Base-by-base conservation (phyloP, 2,329 filamentous ascomycete genomes). In the Penicillium crustosum region DNA sequence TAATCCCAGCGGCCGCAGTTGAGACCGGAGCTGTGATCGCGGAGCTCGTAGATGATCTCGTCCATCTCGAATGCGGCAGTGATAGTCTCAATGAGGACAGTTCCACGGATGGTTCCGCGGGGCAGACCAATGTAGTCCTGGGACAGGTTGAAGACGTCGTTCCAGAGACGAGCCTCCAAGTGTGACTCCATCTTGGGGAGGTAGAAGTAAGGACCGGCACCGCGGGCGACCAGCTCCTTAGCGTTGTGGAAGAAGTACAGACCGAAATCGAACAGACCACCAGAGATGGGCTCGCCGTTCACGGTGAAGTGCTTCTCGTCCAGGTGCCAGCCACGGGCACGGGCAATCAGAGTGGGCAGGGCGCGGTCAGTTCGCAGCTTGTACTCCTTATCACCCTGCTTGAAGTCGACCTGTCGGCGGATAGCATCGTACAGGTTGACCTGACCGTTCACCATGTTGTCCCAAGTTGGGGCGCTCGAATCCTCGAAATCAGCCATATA, bases 401-500 rank as follows among this genome's bases (percentile, higher is more conserved):
- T 95, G 84, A 97, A 97, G 81, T 97, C 93, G 68, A 97, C 87
- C 79, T 97, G 90, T 68, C 86, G 88, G 71, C 94, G 90, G 73
- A 96, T 92, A 66, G 93, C 94, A 71, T 97, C 94, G 81, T 97
- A 95, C 57, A 99, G 85, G 82, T 97, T 99, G 66, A 97, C 88
- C 79, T 99, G 94, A 63, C 94, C 94, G 68, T 94, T 96, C 81
- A 97, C 89, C 93, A 97, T 97, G 82, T 97, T 97, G 66, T 96
- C 92, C 94, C 94, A 99, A 43, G 94, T 97, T 25, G 94, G 94
- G 25, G 94, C 93, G 72, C 85, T 94, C 7, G 94, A 96, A 77
- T 97, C 93, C 80, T 99, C 94, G 67, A 99, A 96, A 78, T 99
- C 94, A 48, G 94, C 94, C 94, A 99, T 99, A 73, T 97, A 99